These are phyloP conservation scores for Penicillium robsamsonii DNA, from an alignment of 495 filamentous ascomycete genomes.

Conservation along the genomic window DNA sequence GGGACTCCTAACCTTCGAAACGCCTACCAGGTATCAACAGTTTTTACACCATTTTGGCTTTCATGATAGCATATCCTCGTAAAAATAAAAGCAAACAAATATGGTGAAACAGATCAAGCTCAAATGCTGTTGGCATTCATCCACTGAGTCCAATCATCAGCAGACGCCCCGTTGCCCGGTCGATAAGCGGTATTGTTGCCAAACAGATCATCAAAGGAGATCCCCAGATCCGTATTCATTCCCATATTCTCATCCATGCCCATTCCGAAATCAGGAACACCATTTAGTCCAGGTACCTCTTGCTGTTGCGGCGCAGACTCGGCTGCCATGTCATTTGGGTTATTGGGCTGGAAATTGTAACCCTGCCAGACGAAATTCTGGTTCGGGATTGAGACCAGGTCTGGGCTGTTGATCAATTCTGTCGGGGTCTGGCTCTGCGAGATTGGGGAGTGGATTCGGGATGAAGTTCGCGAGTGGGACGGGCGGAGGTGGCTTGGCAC, in stretches of 20 bases:
- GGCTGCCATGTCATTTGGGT: slow-evolving; percentile 16
- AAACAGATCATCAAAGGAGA: slow-evolving; percentile 46
- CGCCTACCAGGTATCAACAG: slow-evolving; percentile 28
- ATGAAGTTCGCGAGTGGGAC: slow-evolving; percentile 25
- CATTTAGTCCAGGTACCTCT: slow-evolving; percentile 17
- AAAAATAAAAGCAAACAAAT: slow-evolving; percentile 4
- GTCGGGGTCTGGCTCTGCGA: slow-evolving; percentile 35
- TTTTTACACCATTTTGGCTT: slow-evolving; percentile 18
- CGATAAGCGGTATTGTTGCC: slow-evolving; percentile 33
- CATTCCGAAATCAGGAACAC: slow-evolving; percentile 30
- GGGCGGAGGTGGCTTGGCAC: slow-evolving; percentile 31
- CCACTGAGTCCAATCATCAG: slow-evolving; percentile 48
- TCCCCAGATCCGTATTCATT: slow-evolving; percentile 36
- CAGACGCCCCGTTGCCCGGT: slow-evolving; percentile 21
- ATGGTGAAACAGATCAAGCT: background rate
- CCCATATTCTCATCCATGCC: slow-evolving; percentile 33
- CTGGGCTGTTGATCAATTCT: slow-evolving; percentile 42
- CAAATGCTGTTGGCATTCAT: slow-evolving; percentile 31
- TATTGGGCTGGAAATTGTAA: slow-evolving; percentile 38
- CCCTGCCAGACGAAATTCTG: slow-evolving; percentile 48
- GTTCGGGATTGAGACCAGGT: slow-evolving; percentile 47
- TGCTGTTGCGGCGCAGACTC: slow-evolving; percentile 23
- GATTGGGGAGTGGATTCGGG: slow-evolving; percentile 36
- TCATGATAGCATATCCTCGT: slow-evolving; percentile 29
- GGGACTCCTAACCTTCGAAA: slow-evolving; percentile 8